Conservation (phyloP, 805 yeast species). For the Alloascoidea africana region DNA sequence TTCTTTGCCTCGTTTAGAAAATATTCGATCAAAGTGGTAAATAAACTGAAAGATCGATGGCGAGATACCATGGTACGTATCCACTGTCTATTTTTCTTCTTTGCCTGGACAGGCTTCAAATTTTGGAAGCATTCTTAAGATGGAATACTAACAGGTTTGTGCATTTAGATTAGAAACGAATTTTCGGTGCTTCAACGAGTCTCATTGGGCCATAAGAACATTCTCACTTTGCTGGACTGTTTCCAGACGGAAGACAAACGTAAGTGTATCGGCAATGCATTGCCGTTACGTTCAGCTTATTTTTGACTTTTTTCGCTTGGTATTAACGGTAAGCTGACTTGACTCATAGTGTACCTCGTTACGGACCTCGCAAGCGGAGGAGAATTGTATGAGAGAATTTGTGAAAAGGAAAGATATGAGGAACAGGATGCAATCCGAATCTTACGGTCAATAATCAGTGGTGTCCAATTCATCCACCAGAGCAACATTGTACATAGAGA, state of each 20-base stretch:
- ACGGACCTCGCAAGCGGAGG: constrained; percentile 59
- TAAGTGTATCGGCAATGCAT: constrained; percentile 13
- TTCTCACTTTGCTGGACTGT: constrained; percentile 48
- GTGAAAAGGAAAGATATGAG: constrained; percentile 27
- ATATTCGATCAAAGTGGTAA: constrained; percentile 40
- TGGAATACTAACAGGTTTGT: constrained; percentile 9
- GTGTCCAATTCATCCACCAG: constrained; percentile 40
- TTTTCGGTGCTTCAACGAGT: constrained; percentile 37
- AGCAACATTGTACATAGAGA: constrained; percentile 57
- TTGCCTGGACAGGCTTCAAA: not conserved
- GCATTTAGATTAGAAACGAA: constrained; percentile 38
- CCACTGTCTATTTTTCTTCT: too few relatives aligned
- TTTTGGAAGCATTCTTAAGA: not conserved
- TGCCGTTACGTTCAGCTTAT: too few relatives aligned
- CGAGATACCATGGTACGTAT: constrained; percentile 27
- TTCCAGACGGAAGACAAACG: constrained; percentile 50
- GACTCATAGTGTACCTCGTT: constrained; percentile 24
- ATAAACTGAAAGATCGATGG: constrained; percentile 34
- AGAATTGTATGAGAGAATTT: constrained; percentile 49
- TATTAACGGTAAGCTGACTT: constrained; percentile 1
- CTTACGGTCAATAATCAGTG: constrained; percentile 33
- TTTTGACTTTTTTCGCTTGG: constrained; percentile 1
- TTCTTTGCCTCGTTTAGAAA: too few relatives aligned
- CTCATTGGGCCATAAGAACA: constrained; percentile 34
- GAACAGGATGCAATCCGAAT: constrained; percentile 35